Conservation (phyloP, 23 red algal genomes). For the Agarophyton chilense region DNA sequence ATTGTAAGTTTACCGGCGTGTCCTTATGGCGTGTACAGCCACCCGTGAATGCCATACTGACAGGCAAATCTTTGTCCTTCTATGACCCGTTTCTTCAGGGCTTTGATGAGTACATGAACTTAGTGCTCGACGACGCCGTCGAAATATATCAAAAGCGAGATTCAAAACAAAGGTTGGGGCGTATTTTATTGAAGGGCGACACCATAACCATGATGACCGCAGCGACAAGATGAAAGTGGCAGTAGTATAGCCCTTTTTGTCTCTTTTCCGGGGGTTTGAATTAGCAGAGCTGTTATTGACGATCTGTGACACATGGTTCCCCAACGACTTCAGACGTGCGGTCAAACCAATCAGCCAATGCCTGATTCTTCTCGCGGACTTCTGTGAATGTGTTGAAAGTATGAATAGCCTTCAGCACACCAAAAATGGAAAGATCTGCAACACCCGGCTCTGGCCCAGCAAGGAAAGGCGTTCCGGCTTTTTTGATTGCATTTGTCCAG, state of each 20-base stretch:
- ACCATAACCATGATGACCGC: conserved; percentile 75
- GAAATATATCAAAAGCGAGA: conserved; percentile 57
- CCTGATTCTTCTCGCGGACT: conserved; percentile 45
- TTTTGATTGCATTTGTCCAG: conserved; percentile 71
- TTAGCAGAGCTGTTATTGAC: neutral
- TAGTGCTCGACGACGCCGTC: conserved; percentile 86
- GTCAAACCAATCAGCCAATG: conserved; percentile 81
- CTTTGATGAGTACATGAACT: conserved; percentile 96
- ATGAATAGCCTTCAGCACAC: conserved; percentile 88
- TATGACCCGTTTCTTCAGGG: conserved; percentile 18
- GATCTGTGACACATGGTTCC: conserved; percentile 40
- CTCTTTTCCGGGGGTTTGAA: neutral
- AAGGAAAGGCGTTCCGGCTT: conserved; percentile 59
- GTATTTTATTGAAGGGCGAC: conserved; percentile 87
- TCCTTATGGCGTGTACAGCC: neutral
- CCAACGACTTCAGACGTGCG: conserved; percentile 74
- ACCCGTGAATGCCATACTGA: neutral
- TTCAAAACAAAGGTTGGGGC: conserved; percentile 28
- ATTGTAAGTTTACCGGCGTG: conserved; percentile 27
- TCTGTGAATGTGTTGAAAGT: conserved; percentile 85
- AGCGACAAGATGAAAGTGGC: conserved; percentile 15
- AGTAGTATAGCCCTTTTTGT: neutral
- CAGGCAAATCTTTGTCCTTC: neutral
- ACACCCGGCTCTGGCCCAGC: conserved; percentile 75
- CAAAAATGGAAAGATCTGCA: conserved; percentile 90